These are phyloP conservation scores for Pleurotus eryngii DNA, from an alignment of 768 basidiomycete genomes.

Conservation along the genomic window DNA sequence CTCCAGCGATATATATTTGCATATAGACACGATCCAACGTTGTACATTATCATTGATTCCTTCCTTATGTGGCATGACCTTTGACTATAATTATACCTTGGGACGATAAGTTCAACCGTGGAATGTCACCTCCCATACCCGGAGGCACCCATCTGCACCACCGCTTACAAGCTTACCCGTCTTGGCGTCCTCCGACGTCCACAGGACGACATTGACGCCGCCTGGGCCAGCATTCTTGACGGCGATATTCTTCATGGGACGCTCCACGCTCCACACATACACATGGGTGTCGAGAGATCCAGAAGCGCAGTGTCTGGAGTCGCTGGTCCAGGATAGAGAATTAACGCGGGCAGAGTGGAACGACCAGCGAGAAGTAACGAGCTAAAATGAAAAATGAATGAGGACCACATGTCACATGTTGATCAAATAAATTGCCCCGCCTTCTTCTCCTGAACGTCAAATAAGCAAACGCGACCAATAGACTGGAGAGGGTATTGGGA, in stretches of 20 bases:
- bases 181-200: conserved; percentile 51
- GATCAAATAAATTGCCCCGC: conserved; percentile 28
- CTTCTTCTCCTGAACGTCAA: conserved; percentile 64
- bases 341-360: conserved; percentile 82
- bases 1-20: too few relatives aligned
- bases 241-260: conserved; percentile 69
- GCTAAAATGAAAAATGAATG: conserved; percentile 29
- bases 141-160: conserved; percentile 81
- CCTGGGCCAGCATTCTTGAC: conserved; percentile 87
- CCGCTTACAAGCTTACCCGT: conserved; percentile 57
- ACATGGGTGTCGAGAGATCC: conserved; percentile 92
- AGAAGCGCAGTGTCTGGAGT: conserved; percentile 76
- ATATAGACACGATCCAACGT: neutral
- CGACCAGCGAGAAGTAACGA: conserved; percentile 77
- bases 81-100: too few relatives aligned
- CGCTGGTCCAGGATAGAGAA: conserved; percentile 72
- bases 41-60: neutral
- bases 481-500: conserved; percentile 42
- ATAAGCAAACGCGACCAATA: conserved; percentile 76
- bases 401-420: neutral
- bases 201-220: conserved; percentile 78
- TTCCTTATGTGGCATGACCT: too few relatives aligned
- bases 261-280: conserved; percentile 78
- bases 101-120: conserved; percentile 20
- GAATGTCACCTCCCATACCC: conserved; percentile 67